Percentiles rank a stretch among this genome's conserved stretches.
These are phyloP conservation scores for Pseudisothecium myosuroides DNA, from an alignment of 225 moss, liverwort and hornwort species.

Conservation along the genomic window DNA sequence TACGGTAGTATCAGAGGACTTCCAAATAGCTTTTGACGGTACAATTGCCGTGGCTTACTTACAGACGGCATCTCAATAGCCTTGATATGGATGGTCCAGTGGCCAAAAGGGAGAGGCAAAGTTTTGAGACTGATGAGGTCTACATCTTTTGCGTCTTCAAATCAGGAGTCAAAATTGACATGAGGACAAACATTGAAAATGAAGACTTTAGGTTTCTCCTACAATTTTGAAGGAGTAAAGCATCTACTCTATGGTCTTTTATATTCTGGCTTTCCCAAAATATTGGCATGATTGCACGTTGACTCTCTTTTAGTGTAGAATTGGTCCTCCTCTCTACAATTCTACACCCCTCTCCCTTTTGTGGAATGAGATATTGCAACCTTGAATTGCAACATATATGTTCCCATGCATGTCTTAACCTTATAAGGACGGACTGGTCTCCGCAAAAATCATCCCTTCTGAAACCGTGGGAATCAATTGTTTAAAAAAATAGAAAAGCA, in stretches of 20 bases:
- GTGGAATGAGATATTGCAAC: background rate
- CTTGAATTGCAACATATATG: accelerated
- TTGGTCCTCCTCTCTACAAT: background rate
- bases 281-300: background rate
- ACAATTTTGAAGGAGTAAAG: background rate
- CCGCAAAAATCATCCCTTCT: too few relatives aligned
- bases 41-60: too few relatives aligned
- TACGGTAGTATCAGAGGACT: too few relatives aligned
- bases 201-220: background rate
- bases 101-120: too few relatives aligned
- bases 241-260: background rate
- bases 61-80: too few relatives aligned
- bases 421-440: too few relatives aligned
- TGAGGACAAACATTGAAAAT: background rate
- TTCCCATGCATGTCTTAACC: background rate
- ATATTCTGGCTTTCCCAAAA: background rate
- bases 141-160: background rate
- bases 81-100: too few relatives aligned
- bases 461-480: too few relatives aligned
- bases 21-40: too few relatives aligned
- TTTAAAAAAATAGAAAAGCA: too few relatives aligned
- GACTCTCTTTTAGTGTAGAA: background rate
- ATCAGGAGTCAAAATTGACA: background rate
- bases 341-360: background rate
- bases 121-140: background rate